Conservation (phyloP, 129 eudicot genomes). For the Tagetes erecta region DNA sequence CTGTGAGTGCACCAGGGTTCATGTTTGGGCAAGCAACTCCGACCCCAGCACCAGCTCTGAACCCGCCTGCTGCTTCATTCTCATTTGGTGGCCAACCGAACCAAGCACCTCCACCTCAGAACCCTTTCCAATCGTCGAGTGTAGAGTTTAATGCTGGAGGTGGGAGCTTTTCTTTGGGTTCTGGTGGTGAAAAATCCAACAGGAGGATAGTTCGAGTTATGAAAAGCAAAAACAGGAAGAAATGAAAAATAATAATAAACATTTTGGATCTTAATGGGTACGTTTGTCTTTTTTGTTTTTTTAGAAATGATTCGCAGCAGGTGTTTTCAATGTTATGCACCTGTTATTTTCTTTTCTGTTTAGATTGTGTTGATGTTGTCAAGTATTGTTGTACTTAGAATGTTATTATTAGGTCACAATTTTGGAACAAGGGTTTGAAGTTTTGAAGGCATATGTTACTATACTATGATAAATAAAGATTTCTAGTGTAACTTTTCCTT, state of each 20-base stretch:
- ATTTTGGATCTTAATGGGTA: not conserved
- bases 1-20: conserved; percentile 40
- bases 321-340: not conserved
- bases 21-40: conserved; percentile 58
- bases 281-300: no score
- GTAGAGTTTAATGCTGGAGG: conserved; percentile 66
- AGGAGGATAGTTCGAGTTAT: conserved; percentile 53
- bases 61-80: conserved; percentile 42
- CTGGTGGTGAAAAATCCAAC: conserved; percentile 66
- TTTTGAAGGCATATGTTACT: conserved; percentile 27
- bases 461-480: conserved; percentile 3
- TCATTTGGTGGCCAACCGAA: conserved; percentile 72
- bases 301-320: not conserved
- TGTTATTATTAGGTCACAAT: conserved; percentile 39
- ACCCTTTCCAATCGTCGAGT: conserved; percentile 80
- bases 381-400: conserved; percentile 36
- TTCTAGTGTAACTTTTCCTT: not conserved
- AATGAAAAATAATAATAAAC: conserved; percentile 29
- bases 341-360: not conserved
- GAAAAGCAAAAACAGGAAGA: conserved; percentile 51
- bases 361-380: conserved; percentile 20
- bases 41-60: conserved; percentile 18
- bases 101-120: conserved; percentile 45
- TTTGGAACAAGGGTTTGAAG: conserved; percentile 32
- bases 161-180: conserved; percentile 89